Conservation (phyloP, 768 basidiomycete species). For the Lepiota subincarnata region DNA sequence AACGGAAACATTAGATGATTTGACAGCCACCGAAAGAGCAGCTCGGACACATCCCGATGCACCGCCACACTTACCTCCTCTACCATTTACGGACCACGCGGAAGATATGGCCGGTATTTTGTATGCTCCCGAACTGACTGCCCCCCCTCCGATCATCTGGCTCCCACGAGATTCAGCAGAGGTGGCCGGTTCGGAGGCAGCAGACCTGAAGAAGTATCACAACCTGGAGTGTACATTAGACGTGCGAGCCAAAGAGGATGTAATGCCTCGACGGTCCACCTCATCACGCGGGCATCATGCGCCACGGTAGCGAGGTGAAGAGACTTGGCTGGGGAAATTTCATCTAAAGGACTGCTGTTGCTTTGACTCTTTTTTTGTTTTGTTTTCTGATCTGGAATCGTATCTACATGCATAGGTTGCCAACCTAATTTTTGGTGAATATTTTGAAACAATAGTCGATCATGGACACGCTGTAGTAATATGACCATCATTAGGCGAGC, state of each 20-base stretch:
- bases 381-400: not conserved
- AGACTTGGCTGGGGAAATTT: constrained; percentile 12
- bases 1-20: constrained; percentile 78
- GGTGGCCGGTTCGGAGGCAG: constrained; percentile 69
- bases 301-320: constrained; percentile 15
- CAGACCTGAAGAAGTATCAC: constrained; percentile 74
- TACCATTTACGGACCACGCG: constrained; percentile 71
- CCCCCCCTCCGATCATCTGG: constrained; percentile 79
- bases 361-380: constrained; percentile 12
- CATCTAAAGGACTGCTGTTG: constrained; percentile 6
- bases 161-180: constrained; percentile 76
- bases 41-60: constrained; percentile 76
- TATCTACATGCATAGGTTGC: not conserved
- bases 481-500: not conserved
- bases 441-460: not conserved
- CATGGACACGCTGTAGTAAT: constrained; percentile 3
- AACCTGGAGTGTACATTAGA: constrained; percentile 67
- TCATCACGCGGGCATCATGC: constrained; percentile 24
- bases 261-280: constrained; percentile 31
- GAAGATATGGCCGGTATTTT: constrained; percentile 75
- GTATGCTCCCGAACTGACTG: constrained; percentile 79
- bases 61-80: constrained; percentile 64
- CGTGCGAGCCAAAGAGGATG: constrained; percentile 54
- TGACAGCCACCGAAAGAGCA: constrained; percentile 73
- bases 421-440: constrained; percentile 2